phyloP scores from a whole-genome alignment of 2,329 filamentous ascomycete genomes.

The Drechslera avenae region DNA sequence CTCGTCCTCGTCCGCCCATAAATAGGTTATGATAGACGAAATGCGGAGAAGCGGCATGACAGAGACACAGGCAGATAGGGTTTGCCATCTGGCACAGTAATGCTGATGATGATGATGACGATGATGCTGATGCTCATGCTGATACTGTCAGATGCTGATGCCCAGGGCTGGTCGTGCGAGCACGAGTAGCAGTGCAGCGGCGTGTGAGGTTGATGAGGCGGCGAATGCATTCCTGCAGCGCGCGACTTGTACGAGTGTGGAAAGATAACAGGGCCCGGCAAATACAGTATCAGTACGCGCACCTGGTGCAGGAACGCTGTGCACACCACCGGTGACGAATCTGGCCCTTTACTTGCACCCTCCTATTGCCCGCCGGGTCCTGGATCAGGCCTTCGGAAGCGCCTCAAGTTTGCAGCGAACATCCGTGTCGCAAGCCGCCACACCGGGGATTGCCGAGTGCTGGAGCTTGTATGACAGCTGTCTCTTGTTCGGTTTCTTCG shows the following conservation, averaged over 20 bases:
- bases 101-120: no score
- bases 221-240: not conserved
- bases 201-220: not conserved
- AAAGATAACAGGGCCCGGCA: slow-evolving; percentile 17
- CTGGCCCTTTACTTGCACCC: no score
- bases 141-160: not conserved
- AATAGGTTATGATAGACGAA: slow-evolving; percentile 41
- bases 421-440: slow-evolving; percentile 20
- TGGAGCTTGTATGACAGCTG: not conserved
- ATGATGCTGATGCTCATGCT: not conserved
- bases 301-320: slow-evolving; percentile 13
- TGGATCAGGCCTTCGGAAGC: slow-evolving; percentile 12
- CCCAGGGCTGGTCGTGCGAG: no score
- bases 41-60: slow-evolving; percentile 44
- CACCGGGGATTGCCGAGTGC: slow-evolving; percentile 1
- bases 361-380: not conserved
- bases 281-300: not conserved
- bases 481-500: not conserved
- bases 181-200: not conserved
- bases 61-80: slow-evolving; percentile 15
- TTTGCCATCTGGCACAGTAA: slow-evolving; percentile 3
- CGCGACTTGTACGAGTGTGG: not conserved
- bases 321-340: slow-evolving; percentile 1
- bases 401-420: slow-evolving; percentile 13
- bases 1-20: slow-evolving; percentile 40